Evolutionary conservation across 2,329 filamentous ascomycete species (phyloP).

Genomic region (Cercospora zeae-maydis): DNA sequence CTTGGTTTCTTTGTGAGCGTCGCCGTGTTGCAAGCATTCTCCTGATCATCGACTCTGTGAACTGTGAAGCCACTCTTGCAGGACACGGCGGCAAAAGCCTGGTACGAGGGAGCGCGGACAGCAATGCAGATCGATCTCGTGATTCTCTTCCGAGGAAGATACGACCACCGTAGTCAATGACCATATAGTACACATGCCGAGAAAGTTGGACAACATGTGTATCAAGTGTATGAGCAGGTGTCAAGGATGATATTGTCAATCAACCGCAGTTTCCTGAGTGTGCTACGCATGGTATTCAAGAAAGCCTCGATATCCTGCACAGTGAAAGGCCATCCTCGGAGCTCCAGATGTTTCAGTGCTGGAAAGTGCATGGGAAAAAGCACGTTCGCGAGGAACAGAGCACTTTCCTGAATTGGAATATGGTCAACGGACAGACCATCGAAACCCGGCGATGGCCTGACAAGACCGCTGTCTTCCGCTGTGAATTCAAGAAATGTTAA

Average conservation of each 20-base stretch:
- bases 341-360: background rate
- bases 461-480: background rate
- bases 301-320: background rate
- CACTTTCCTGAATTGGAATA: background rate
- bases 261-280: background rate
- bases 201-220: too few relatives aligned
- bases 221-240: background rate
- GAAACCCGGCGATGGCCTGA: too few relatives aligned
- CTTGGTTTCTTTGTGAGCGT: background rate
- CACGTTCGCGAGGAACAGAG: background rate
- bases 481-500: background rate
- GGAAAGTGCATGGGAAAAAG: background rate
- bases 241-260: background rate
- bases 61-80: background rate
- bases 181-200: too few relatives aligned
- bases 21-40: background rate
- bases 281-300: background rate
- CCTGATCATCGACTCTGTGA: background rate
- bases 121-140: background rate
- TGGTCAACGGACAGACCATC: too few relatives aligned
- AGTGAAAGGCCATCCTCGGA: background rate
- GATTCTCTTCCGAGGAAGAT: too few relatives aligned
- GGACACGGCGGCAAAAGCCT: background rate
- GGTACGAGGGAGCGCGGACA: too few relatives aligned
- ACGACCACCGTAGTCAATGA: too few relatives aligned